A percentile compares a stretch with the other conserved stretches of the same genome.
phyloP scores from a whole-genome alignment of 805 yeast genomes.

The Ogataea chonburiensis region DNA sequence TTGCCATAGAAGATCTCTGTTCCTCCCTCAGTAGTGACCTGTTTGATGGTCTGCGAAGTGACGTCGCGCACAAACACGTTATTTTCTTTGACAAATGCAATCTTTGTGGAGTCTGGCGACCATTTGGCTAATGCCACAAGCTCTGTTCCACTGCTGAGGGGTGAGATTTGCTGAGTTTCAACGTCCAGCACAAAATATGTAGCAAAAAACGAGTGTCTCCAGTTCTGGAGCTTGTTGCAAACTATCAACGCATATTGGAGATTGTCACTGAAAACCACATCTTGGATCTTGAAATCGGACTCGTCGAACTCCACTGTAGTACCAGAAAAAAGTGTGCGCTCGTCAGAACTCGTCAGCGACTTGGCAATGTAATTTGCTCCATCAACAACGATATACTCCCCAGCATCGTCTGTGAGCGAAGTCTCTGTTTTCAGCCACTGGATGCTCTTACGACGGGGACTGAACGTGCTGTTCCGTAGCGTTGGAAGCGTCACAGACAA shows the following conservation, averaged over 20 bases:
- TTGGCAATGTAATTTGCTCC: slow-evolving; percentile 53
- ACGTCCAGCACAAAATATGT: slow-evolving; percentile 61
- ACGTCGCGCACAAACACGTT: slow-evolving; percentile 59
- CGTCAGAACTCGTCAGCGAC: slow-evolving; percentile 46
- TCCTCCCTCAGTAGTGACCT: slow-evolving; percentile 71
- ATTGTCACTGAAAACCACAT: slow-evolving; percentile 65
- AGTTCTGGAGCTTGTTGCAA: slow-evolving; percentile 61
- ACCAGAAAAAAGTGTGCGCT: slow-evolving; percentile 49
- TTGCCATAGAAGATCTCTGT: slow-evolving; percentile 75
- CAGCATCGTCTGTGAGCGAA: slow-evolving; percentile 54
- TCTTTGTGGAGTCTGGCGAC: slow-evolving; percentile 66
- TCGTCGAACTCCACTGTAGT: slow-evolving; percentile 42
- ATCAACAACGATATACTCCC: slow-evolving; percentile 58
- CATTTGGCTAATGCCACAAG: slow-evolving; percentile 53
- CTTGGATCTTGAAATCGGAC: slow-evolving; percentile 45
- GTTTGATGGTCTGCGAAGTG: slow-evolving; percentile 27
- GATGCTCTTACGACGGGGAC: slow-evolving; percentile 50
- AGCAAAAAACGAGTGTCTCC: slow-evolving; percentile 72
- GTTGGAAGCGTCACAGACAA: slow-evolving; percentile 40
- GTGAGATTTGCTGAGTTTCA: slow-evolving; percentile 26
- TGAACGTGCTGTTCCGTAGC: slow-evolving; percentile 55
- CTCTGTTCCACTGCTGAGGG: slow-evolving; percentile 22
- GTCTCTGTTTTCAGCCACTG: slow-evolving; percentile 68
- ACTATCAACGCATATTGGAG: slow-evolving; percentile 55
- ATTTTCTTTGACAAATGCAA: slow-evolving; percentile 69